Conservation (phyloP, 768 basidiomycete genomes). For the Pleurotus cornucopiae region DNA sequence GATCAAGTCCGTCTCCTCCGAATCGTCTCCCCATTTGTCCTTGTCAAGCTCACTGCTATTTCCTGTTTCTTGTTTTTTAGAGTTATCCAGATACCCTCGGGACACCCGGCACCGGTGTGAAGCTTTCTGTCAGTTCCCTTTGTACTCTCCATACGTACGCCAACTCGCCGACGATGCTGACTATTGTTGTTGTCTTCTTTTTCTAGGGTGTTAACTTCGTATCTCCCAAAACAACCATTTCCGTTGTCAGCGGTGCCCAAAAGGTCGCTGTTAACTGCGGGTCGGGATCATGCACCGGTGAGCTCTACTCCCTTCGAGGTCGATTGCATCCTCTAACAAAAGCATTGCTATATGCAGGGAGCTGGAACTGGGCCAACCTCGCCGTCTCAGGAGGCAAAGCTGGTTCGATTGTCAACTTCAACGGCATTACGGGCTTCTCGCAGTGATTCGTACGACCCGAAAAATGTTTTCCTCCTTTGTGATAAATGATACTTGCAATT, state of each 20-base stretch:
- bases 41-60: background rate
- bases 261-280: slow-evolving; percentile 57
- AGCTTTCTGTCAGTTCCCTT: slow-evolving; percentile 44
- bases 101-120: slow-evolving; percentile 52
- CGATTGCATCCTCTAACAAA: background rate
- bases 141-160: background rate
- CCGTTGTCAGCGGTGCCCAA: slow-evolving; percentile 37
- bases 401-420: slow-evolving; percentile 35
- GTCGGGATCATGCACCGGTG: slow-evolving; percentile 43
- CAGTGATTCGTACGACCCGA: slow-evolving; percentile 10
- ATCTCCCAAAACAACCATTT: slow-evolving; percentile 33
- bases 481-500: too few species aligned
- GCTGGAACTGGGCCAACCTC: slow-evolving; percentile 49
- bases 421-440: slow-evolving; percentile 26
- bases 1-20: slow-evolving; percentile 38
- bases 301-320: slow-evolving; percentile 9
- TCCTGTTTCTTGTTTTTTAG: slow-evolving; percentile 20
- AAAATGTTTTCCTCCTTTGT: too few species aligned
- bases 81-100: slow-evolving; percentile 54
- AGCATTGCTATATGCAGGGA: slow-evolving; percentile 21
- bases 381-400: slow-evolving; percentile 37
- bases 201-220: slow-evolving; percentile 46
- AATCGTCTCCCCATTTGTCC: background rate
- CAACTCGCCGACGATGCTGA: background rate
- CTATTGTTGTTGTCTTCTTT: background rate